These are phyloP conservation scores for Aphanocladium album DNA, from an alignment of 2,329 filamentous ascomycete species.

Conservation along the genomic window DNA sequence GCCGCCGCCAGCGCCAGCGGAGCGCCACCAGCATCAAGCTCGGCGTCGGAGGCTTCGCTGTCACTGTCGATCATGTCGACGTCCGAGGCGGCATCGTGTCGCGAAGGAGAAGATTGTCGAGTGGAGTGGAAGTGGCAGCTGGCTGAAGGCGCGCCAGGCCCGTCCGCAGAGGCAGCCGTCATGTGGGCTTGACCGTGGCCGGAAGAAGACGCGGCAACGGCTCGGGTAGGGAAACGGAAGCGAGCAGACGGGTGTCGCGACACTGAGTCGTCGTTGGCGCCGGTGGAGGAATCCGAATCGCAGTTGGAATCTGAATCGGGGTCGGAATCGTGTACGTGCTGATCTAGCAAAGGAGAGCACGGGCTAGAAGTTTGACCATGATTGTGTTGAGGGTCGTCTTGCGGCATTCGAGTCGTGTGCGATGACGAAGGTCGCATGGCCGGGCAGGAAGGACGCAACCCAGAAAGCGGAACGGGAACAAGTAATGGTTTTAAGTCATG, in stretches of 20 bases:
- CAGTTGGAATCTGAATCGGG: background rate
- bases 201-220: background rate
- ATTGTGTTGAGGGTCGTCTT: conserved; percentile 1
- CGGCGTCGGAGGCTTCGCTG: conserved; percentile 9
- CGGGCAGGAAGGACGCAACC: conserved; percentile 17
- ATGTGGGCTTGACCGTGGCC: background rate
- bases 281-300: background rate
- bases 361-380: background rate
- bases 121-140: background rate
- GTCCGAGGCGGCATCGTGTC: conserved; percentile 18
- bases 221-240: background rate
- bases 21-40: conserved; percentile 12
- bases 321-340: background rate
- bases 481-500: conserved; percentile 1
- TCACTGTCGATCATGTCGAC: conserved; percentile 12
- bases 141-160: background rate
- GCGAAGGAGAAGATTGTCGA: background rate
- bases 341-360: background rate
- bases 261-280: background rate
- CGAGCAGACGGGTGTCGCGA: background rate
- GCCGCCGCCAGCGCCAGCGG: background rate
- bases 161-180: background rate
- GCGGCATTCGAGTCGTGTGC: background rate
- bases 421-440: conserved; percentile 17
- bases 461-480: background rate